phyloP scores from a whole-genome alignment of 2,329 filamentous ascomycete genomes.

The Trichoderma sp. region DNA sequence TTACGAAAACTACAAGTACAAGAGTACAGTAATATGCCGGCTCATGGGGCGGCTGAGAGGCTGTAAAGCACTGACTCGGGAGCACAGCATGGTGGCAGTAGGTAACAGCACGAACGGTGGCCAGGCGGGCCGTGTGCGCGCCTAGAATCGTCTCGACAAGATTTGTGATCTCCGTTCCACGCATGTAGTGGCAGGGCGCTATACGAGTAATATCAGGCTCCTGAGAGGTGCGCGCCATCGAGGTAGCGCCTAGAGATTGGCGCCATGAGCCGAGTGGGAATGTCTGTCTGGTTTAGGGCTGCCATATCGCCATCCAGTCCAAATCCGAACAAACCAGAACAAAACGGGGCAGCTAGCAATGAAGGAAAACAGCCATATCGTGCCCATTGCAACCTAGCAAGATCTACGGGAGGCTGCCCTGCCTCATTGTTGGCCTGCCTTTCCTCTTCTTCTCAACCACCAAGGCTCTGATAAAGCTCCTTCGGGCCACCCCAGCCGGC shows the following conservation, averaged over 20 bases:
- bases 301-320: conserved; percentile 4
- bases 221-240: conserved; percentile 1
- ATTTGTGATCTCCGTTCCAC: neutral
- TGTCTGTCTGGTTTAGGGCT: conserved; percentile 3
- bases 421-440: neutral
- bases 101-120: neutral
- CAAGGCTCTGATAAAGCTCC: neutral
- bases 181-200: neutral
- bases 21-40: neutral
- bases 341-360: neutral
- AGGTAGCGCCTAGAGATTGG: conserved; percentile 3
- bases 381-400: neutral
- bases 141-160: conserved; percentile 4
- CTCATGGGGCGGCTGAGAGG: neutral
- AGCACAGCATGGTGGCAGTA: neutral
- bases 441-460: neutral
- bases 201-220: neutral
- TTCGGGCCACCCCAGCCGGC: neutral
- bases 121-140: conserved; percentile 1
- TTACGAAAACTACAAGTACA: neutral
- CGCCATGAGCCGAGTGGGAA: conserved; percentile 3
- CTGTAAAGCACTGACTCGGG: conserved; percentile 1
- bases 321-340: neutral
- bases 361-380: neutral
- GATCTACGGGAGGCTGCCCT: neutral